Conservation (phyloP, 1,284 basidiomycete genomes). For the Moesziomyces globuligerus region DNA sequence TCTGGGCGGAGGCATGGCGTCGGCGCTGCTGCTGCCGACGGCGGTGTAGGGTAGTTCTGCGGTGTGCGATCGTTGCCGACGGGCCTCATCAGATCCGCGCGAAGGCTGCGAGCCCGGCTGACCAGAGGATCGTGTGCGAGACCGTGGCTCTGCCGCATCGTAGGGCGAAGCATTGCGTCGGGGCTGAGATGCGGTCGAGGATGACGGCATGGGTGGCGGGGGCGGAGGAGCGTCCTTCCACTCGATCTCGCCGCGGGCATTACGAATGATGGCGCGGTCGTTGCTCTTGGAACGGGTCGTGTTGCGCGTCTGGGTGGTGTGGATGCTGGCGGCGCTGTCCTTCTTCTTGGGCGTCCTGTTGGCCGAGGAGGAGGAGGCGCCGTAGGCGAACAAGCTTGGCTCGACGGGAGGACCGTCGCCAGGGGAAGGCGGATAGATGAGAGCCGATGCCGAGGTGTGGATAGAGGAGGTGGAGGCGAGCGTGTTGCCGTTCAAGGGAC, state of each 20-base stretch:
- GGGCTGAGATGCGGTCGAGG: constrained; percentile 2
- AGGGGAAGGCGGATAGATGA: constrained; percentile 11
- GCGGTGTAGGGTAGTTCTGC: constrained; percentile 10
- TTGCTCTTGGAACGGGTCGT: constrained; percentile 20
- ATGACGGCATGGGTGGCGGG: constrained; percentile 5
- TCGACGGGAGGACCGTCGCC: constrained; percentile 31
- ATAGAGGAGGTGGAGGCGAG: constrained; percentile 15
- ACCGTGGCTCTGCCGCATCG: constrained; percentile 5
- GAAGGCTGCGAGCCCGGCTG: not conserved
- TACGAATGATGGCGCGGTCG: constrained; percentile 35
- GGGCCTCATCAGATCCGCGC: constrained; percentile 12
- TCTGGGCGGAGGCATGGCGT: not conserved
- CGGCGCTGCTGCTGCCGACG: constrained; percentile 11
- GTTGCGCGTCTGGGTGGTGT: constrained; percentile 22
- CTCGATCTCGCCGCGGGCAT: constrained; percentile 49
- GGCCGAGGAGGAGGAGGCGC: constrained; percentile 3
- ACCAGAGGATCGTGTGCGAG: constrained; percentile 17
- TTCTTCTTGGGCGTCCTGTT: constrained; percentile 22
- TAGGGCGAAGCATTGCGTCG: constrained; percentile 23
- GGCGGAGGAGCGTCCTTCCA: constrained; percentile 39
- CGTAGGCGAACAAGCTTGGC: constrained; percentile 45
- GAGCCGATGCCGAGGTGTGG: constrained; percentile 2
- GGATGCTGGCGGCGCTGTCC: constrained; percentile 26
- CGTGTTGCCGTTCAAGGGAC: constrained; percentile 28
- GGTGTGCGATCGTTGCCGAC: constrained; percentile 10